Base-by-base conservation (phyloP, 2,329 filamentous ascomycete species). In the Penicillium sumatraense region DNA sequence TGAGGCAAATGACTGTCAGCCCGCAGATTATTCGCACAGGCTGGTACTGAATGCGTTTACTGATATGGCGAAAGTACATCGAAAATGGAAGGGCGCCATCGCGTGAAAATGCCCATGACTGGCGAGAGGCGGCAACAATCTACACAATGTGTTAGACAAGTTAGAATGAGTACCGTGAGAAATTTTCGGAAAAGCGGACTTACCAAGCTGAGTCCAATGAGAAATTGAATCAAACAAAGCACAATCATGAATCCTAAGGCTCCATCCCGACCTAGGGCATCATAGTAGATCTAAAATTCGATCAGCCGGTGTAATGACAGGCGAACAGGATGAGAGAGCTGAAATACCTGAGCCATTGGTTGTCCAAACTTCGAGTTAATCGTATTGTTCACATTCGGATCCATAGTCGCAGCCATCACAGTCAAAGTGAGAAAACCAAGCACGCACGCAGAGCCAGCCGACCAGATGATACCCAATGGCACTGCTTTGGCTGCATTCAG, bases 1-100 rank as follows among this genome's bases (percentile, higher is more conserved):
- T 55, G 3, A 81, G 74, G 13, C 80, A 80, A 0, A 82, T 65
- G 13, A 80, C 64, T 2, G 81, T 81, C 50, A 81, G 80, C 11
- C 80, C 83, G 75, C 82, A 82, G 56, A 86, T 76, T 3, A 81
- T 78, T 29, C 83, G 80, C 9, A 86, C 73, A 0, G 85, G 85
- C 49, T 86, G 86, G 61, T 81, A 84, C 10, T 80, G 81, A 36
- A 86, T 78, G 1, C 74, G 74, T 55, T 78, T 78, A 59, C 79
- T 83, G 64, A 87, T 82, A 6, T 78, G 77, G 27, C 83, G 77
- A 69, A 86, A 83, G 69, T 83, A 85, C 5, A 58, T 68, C 2
- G 82, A 84, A 66, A 87, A 86, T 0, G 85, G 85, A 1, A 87
- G 75, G 1, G 84, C 85, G 2, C 83, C 83, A 62, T 87, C 85